A percentile compares a stretch with the other conserved stretches of the same genome.
Conservation (phyloP, 768 basidiomycete species). For the Suillus weaverae region DNA sequence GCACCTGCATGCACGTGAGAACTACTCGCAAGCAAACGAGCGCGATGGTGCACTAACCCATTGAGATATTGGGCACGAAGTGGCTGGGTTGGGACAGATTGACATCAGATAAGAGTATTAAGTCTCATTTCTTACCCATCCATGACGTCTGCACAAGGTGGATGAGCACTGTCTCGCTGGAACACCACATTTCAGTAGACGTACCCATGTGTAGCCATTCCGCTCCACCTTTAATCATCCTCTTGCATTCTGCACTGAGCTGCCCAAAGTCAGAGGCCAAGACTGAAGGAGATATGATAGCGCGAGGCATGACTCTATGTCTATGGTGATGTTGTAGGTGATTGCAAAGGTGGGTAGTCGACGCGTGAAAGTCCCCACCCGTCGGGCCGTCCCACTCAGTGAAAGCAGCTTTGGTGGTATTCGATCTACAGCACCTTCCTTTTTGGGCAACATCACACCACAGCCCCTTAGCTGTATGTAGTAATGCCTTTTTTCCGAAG, state of each 20-base stretch:
- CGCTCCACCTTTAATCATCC: slow-evolving; percentile 94
- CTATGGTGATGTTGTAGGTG: slow-evolving; percentile 9
- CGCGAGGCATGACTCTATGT: slow-evolving; percentile 61
- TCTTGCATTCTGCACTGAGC: slow-evolving; percentile 90
- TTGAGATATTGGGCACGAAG: slow-evolving; percentile 98
- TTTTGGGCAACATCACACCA: slow-evolving; percentile 13
- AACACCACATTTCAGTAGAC: slow-evolving; percentile 10
- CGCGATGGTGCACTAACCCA: slow-evolving; percentile 57
- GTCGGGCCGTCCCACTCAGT: too few species aligned
- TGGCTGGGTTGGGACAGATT: slow-evolving; percentile 53
- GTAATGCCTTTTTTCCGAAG: not conserved
- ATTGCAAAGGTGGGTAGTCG: not conserved
- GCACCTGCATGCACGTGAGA: slow-evolving; percentile 54
- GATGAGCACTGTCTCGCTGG: slow-evolving; percentile 16
- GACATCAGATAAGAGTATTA: slow-evolving; percentile 11
- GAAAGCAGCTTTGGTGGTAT: not conserved
- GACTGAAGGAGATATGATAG: slow-evolving; percentile 96
- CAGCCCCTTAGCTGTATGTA: not conserved
- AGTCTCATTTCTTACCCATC: slow-evolving; percentile 66
- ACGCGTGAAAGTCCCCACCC: slow-evolving; percentile 7
- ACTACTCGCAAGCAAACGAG: slow-evolving; percentile 2
- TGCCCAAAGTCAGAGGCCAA: slow-evolving; percentile 97
- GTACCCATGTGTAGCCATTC: slow-evolving; percentile 99
- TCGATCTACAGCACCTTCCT: slow-evolving; percentile 30
- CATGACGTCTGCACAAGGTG: slow-evolving; percentile 77